Evolutionary conservation across 495 filamentous ascomycete genomes (phyloP).

Genomic region (Tetracladium setigerum): DNA sequence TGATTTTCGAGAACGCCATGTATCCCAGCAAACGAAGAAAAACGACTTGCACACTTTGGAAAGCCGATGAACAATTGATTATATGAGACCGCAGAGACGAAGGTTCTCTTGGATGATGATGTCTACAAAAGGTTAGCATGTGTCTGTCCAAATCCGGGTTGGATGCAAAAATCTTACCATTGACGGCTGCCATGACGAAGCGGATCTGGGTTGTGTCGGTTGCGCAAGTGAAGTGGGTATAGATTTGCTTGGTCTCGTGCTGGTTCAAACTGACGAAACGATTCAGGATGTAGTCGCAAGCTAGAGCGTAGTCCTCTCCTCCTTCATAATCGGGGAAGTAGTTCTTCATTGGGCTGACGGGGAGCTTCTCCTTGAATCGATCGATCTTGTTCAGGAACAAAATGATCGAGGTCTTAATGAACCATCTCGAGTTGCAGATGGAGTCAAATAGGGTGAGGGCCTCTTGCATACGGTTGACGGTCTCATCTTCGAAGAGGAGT

Average conservation of each 20-base stretch:
- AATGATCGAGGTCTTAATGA: constrained; percentile 98
- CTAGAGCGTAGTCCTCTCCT: constrained; percentile 84
- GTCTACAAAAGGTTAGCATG: constrained; percentile 49
- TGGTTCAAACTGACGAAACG: constrained; percentile 96
- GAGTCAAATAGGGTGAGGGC: constrained; percentile 97
- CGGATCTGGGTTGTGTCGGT: constrained; percentile 98
- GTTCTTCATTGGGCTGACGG: constrained; percentile 99
- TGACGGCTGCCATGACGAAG: constrained; percentile 99
- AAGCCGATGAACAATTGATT: constrained; percentile 19
- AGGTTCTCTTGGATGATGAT: constrained; percentile 99
- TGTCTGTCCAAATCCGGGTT: not conserved
- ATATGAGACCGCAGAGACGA: constrained; percentile 95
- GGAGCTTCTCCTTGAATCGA: constrained; percentile 98
- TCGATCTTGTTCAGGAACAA: constrained; percentile 99
- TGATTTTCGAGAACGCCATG: constrained; percentile 21
- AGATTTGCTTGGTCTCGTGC: constrained; percentile 98
- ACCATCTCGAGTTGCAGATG: constrained; percentile 99
- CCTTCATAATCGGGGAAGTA: constrained; percentile 99
- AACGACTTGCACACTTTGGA: constrained; percentile 8
- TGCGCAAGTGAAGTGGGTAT: constrained; percentile 98
- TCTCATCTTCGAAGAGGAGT: constrained; percentile 91
- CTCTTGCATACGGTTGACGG: constrained; percentile 98
- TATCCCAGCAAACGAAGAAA: constrained; percentile 13
- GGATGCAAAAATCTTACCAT: constrained; percentile 57
- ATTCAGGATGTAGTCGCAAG: constrained; percentile 96